phyloP scores from a whole-genome alignment of 164 flowering plant species.

The Magnolia changhungtana region DNA sequence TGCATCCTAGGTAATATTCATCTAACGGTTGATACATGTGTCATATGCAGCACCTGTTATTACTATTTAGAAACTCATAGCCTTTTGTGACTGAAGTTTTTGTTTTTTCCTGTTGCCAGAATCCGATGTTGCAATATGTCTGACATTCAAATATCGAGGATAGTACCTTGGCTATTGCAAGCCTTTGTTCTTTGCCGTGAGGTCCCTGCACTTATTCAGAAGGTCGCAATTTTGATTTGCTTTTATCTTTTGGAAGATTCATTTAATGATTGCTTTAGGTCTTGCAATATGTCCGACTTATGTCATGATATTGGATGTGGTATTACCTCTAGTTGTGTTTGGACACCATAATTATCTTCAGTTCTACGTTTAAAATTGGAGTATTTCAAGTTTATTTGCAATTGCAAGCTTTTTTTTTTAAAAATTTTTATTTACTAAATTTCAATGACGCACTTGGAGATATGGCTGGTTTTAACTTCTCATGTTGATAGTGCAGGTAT shows the following conservation, averaged over 20 bases:
- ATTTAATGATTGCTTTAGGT: neutral
- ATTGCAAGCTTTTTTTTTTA: neutral
- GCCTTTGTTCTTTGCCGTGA: constrained; percentile 74
- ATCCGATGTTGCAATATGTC: constrained; percentile 40
- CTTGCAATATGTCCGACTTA: neutral
- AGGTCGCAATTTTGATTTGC: constrained; percentile 38
- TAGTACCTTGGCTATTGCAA: constrained; percentile 56
- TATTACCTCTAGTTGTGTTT: neutral
- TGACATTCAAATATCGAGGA: constrained; percentile 29
- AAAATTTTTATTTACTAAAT: neutral
- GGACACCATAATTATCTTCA: neutral
- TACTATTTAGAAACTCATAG: neutral
- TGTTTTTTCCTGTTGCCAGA: constrained; percentile 32
- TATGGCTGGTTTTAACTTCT: neutral
- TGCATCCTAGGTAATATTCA: constrained; percentile 43
- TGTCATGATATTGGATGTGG: neutral
- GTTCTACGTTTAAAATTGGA: neutral
- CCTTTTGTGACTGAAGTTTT: neutral
- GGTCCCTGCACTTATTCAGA: constrained; percentile 64
- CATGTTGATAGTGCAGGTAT: constrained; percentile 50
- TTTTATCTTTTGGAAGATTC: neutral
- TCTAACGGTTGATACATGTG: neutral
- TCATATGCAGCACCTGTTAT: neutral
- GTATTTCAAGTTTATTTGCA: neutral
- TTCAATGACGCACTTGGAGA: neutral